Conservation (phyloP, 257 asterid genomes). For the Voacanga thouarsii region DNA sequence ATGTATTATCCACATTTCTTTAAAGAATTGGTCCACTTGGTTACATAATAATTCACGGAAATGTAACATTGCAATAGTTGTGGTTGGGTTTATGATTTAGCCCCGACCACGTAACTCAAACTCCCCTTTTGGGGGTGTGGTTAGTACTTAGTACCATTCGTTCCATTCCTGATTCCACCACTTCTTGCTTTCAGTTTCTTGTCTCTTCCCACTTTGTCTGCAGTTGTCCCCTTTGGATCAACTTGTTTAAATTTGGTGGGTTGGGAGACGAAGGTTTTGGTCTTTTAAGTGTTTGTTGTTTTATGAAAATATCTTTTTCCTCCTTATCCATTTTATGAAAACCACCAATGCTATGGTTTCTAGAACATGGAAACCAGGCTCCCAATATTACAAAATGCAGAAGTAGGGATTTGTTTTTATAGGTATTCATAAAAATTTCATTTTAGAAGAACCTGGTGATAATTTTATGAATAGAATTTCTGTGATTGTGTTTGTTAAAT, state of each 20-base stretch:
- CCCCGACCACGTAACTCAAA: constrained; percentile 16
- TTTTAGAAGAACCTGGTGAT: no score
- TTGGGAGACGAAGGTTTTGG: background rate
- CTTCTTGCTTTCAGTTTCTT: constrained; percentile 9
- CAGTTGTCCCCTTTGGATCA: background rate
- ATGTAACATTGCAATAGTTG: constrained; percentile 6
- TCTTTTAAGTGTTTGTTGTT: background rate
- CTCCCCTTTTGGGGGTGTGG: background rate
- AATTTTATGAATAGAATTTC: no score
- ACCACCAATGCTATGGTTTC: background rate
- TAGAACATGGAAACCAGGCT: background rate
- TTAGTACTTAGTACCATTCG: background rate
- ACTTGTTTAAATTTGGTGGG: background rate
- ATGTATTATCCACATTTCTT: background rate
- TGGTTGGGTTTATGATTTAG: background rate
- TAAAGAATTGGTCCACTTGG: constrained; percentile 11
- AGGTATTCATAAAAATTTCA: no score
- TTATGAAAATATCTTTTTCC: background rate
- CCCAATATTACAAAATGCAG: no score
- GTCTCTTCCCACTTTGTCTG: constrained; percentile 7
- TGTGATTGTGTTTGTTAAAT: no score
- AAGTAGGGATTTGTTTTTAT: no score
- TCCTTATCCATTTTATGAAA: background rate
- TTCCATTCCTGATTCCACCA: background rate
- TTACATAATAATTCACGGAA: background rate